Percentiles rank a stretch among this genome's conserved stretches.
Conservation (phyloP, 352 stramenopile species). For the Phytophthora citrophthora region DNA sequence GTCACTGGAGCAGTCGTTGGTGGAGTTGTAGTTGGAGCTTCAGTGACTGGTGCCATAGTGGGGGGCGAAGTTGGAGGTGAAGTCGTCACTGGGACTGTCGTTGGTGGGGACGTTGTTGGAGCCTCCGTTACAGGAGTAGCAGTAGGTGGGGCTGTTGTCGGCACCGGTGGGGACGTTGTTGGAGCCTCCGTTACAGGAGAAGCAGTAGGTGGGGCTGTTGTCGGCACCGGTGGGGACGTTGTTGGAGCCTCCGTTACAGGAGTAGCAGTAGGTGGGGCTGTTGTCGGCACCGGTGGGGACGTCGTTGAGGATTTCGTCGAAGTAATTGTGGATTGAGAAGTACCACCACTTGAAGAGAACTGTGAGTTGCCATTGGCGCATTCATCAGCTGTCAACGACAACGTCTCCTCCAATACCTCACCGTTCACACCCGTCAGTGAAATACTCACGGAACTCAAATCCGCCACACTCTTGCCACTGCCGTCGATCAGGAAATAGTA, state of each 20-base stretch:
- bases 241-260: background rate
- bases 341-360: conserved; percentile 37
- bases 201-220: background rate
- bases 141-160: background rate
- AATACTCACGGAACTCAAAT: conserved; percentile 53
- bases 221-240: background rate
- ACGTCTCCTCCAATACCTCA: conserved; percentile 57
- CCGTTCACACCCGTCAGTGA: conserved; percentile 55
- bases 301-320: conserved; percentile 3
- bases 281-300: conserved; percentile 3
- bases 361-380: conserved; percentile 57
- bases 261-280: background rate
- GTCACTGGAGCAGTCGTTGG: background rate
- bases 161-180: background rate
- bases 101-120: background rate
- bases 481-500: conserved; percentile 74
- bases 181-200: conserved; percentile 3
- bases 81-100: conserved; percentile 3
- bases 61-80: too few species aligned
- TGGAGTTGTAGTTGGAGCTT: background rate
- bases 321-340: conserved; percentile 13
- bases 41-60: background rate
- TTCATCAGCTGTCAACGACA: conserved; percentile 52
- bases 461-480: conserved; percentile 39
- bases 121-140: background rate